Base-by-base conservation (phyloP, 352 stramenopile species). In the Phytophthora multivora region DNA sequence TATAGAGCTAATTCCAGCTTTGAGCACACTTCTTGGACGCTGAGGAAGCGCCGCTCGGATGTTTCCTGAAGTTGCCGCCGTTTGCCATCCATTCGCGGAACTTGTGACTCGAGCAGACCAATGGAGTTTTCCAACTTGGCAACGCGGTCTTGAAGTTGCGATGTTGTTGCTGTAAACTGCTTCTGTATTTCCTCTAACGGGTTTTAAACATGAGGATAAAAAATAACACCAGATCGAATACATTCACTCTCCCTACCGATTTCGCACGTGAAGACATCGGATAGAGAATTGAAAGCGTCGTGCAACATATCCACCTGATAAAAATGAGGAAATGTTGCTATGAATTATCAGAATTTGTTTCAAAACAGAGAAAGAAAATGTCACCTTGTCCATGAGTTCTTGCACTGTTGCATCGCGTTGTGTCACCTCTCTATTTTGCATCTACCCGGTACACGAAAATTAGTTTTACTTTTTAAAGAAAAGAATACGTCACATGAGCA, bases 241-340 rank as follows among this genome's bases (percentile, higher is more conserved):
- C 28, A 33, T 33, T 13, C 35, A 49, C 19, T 8, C 5, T 31
- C 23, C 18, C 33, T 1, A 84, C 75, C 75, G 9, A 80, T 60
- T 53, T 85, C 77, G 50, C 73, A 79, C 2, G 77, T 85, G 48
- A 81, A 75, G 0, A 84, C 79, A 21, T 89, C 79, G 2, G 77
- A 88, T 5, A 88, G 51, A 16, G 77, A 86, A 11, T 75, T 69
- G 55, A 90, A 90, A 1, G 80, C 76, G 2, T 86, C 61, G 21
- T 86, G 68, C 2, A 88, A 56, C 31, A 71, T 70, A 9, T 68
- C 59, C 4, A 89, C 72, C 79, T 88, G 33, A 25, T 46, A 48
- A 46, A 28, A 49, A 9, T 12, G 9, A 33, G 28, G 28, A 13
- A 33, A 12, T 13, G 4, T 13, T 33, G 28, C 28, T 33, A 13